Conservation (phyloP, 2,329 filamentous ascomycete species). For the Calonectria crousiana region DNA sequence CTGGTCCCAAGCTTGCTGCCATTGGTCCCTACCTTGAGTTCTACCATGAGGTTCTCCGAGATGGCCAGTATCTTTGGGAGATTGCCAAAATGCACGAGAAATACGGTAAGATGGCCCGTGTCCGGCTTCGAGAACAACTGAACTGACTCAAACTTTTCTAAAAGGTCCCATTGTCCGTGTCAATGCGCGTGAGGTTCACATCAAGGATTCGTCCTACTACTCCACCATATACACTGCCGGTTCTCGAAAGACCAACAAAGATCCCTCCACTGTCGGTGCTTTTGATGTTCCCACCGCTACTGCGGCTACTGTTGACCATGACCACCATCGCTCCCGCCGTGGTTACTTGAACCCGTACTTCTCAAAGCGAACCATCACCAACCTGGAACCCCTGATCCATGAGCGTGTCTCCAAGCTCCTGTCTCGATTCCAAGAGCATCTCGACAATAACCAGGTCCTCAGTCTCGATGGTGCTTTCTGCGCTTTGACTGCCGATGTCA, state of each 20-base stretch:
- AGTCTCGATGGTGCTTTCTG: not conserved
- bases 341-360: conserved; percentile 1
- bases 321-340: not conserved
- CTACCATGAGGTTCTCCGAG: not conserved
- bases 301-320: not conserved
- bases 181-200: conserved; percentile 1
- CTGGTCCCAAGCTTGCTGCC: not conserved
- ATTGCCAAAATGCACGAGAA: not conserved
- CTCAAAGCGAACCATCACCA: not conserved
- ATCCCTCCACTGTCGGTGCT: not conserved
- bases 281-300: not conserved
- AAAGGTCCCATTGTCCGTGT: not conserved
- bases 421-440: not conserved
- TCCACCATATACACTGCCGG: not conserved
- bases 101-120: not conserved
- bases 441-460: not conserved
- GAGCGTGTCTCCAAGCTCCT: not conserved
- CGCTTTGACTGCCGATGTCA: not conserved
- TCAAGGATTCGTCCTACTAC: not conserved
- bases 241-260: not conserved
- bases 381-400: not conserved
- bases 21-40: conserved; percentile 1
- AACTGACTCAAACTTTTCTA: not conserved
- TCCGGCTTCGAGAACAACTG: not conserved
- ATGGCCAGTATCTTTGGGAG: conserved; percentile 1